Evolutionary conservation across 2,329 filamentous ascomycete genomes (phyloP).

Genomic region (Lomentospora prolificans): DNA sequence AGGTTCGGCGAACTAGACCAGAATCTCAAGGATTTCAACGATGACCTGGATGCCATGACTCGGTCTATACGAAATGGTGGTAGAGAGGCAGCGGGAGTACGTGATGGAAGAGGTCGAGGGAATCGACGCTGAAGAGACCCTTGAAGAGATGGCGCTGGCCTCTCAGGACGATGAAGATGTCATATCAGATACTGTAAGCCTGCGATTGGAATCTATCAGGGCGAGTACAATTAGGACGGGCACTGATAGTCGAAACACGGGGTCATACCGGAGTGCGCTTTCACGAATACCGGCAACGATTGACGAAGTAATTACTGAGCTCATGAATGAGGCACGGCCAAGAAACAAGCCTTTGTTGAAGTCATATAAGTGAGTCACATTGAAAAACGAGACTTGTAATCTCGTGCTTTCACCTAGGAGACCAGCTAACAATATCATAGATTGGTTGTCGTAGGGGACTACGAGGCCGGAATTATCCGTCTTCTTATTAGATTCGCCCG

Average conservation of each 20-base stretch:
- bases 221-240: not conserved
- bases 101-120: not conserved
- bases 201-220: not conserved
- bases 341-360: not conserved
- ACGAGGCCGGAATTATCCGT: not conserved
- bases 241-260: not conserved
- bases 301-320: not conserved
- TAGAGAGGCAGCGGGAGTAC: not conserved
- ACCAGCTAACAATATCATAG: no score
- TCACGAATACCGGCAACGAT: not conserved
- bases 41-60: constrained; percentile 9
- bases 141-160: not conserved
- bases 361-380: not conserved
- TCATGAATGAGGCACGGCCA: not conserved
- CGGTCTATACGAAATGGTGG: not conserved
- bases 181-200: not conserved
- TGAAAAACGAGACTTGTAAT: not conserved
- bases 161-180: not conserved
- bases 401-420: no score
- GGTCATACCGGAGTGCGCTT: not conserved
- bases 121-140: not conserved
- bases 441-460: not conserved
- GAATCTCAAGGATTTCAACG: constrained; percentile 9
- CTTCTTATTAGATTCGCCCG: not conserved
- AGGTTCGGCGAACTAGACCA: constrained; percentile 9